phyloP scores from a whole-genome alignment of 768 basidiomycete species.

The Clitopilus hobsonii region DNA sequence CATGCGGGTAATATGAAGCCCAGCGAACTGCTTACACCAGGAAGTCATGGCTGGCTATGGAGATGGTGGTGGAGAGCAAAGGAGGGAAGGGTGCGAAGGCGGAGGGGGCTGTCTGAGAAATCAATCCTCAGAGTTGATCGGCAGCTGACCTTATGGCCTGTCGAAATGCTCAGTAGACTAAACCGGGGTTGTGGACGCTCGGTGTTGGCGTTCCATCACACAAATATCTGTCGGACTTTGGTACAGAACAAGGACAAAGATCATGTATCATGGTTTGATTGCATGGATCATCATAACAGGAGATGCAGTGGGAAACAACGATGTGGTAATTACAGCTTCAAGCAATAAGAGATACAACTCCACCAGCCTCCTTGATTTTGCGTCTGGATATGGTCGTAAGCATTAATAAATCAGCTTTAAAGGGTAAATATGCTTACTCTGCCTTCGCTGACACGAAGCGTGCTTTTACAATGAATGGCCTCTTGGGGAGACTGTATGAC shows the following conservation, averaged over 20 bases:
- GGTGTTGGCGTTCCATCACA: not conserved
- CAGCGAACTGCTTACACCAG: constrained; percentile 28
- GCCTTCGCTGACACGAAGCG: constrained; percentile 89
- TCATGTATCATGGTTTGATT: constrained; percentile 2
- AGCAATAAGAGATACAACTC: constrained; percentile 90
- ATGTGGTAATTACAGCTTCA: constrained; percentile 36
- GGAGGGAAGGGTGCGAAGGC: constrained; percentile 3
- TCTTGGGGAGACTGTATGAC: constrained; percentile 66
- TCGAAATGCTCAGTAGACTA: not conserved
- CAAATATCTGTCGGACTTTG: not conserved
- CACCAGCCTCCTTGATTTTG: constrained; percentile 92
- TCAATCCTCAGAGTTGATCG: constrained; percentile 8
- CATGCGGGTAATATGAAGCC: not conserved
- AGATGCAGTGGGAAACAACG: constrained; percentile 18
- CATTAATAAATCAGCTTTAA: not conserved
- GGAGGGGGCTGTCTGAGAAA: constrained; percentile 4
- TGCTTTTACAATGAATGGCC: constrained; percentile 97
- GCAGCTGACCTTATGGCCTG: constrained; percentile 11
- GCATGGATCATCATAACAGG: constrained; percentile 19
- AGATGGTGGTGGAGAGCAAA: constrained; percentile 4
- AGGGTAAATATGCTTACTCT: constrained; percentile 46
- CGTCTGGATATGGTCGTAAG: constrained; percentile 23
- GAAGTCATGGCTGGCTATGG: constrained; percentile 19
- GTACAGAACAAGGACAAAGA: not conserved
- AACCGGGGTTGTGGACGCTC: not conserved